Evolutionary conservation across 2,329 filamentous ascomycete genomes (phyloP), one percentile per base, ranked within the genome.

Genomic region (Esteya vermicola): DNA sequence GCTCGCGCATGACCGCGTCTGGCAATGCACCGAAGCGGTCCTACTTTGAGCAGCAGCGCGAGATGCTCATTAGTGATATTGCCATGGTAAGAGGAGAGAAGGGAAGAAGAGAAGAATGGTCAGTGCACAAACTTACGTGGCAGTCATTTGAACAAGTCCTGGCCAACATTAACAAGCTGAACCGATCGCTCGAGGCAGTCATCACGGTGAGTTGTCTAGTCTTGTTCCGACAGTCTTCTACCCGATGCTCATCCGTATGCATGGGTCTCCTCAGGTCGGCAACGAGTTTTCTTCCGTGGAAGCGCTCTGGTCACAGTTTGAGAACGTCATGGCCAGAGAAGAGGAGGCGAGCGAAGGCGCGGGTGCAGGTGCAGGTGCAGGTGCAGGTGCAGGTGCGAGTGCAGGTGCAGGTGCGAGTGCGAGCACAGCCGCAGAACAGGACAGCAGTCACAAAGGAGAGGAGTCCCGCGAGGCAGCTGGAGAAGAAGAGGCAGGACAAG

Each of bases 281-380:
- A 94, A 94, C 60, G 91, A 98, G 54, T 95, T 98, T 61, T 80
- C 83, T n/a, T 88, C 85, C 4, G 91, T 98, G 33, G 91, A 98
- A 59, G 86, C 85, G 23, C 70, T 98, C 14, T 98, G 91, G 91
- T 93, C 84, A 30, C 85, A 93, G 53, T 96, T 98, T 54, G 91
- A 98, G 63, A 83, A 80, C 49, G 88, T 96, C 51, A 96, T 95
- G 88, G 84, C 75, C 9, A 84, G 81, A 52, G 55, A 51, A 27
- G 45, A 46, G 38, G 52, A 52, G 16, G 7, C 34, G 14, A 57
- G 55, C 9, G 35, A 31, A 9, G 18, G 20, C 12, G 40, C 33
- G 2, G 34, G 23, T 1, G 27, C 12, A 5, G 34, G n/a, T 4
- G 27, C 4, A 3, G 28, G 19, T 4, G 36, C 33, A 7, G 16